Evolutionary conservation across 2,329 filamentous ascomycete species (phyloP), one percentile per base, ranked within the genome.

Genomic region (Ascochyta rabiei): DNA sequence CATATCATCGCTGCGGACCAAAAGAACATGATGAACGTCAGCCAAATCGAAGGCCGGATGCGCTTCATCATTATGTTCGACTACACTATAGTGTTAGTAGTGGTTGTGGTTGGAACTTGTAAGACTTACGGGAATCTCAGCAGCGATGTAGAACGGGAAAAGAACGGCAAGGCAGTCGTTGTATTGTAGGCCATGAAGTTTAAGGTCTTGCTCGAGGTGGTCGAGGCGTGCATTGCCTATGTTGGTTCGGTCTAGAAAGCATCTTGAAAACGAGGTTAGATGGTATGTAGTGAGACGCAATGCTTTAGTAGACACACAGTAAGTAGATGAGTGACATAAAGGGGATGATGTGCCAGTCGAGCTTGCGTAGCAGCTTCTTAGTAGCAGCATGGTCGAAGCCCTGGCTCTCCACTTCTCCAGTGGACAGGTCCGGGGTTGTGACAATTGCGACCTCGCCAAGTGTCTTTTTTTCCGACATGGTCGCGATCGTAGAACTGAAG

Each of bases 241-340:
- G 66, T 82, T 83, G 37, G 79, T 80, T 56, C 79, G 74, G 63
- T 82, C 80, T 30, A 82, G 70, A 70, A 85, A 85, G 47, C 80
- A 82, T 4, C 77, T 72, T 15, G 1, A 8, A 21, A n/a, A 13
- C 4, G 6, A 13, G 10, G 16, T 49, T 15, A 47, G 37, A 24
- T 7, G 6, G 10, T 10, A 10, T n/a, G 9, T 5, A 15, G 15
- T 31, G 40, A 18, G 12, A 7, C 3, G 6, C 7, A 15, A 19
- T 21, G 26, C 6, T 33, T n/a, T 9, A 15, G 13, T 37, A n/a
- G 24, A 65, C 73, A 56, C 53, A 79, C 75, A 87, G 73, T 15
- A 54, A 34, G 59, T 86, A 86, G 16, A 87, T 78, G 0, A 87
- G 66, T 4, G 83, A 80, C 57, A 87, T 80, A 69, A 86, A 82